phyloP scores from a whole-genome alignment of 768 basidiomycete genomes.

The Lentinula detonsa region DNA sequence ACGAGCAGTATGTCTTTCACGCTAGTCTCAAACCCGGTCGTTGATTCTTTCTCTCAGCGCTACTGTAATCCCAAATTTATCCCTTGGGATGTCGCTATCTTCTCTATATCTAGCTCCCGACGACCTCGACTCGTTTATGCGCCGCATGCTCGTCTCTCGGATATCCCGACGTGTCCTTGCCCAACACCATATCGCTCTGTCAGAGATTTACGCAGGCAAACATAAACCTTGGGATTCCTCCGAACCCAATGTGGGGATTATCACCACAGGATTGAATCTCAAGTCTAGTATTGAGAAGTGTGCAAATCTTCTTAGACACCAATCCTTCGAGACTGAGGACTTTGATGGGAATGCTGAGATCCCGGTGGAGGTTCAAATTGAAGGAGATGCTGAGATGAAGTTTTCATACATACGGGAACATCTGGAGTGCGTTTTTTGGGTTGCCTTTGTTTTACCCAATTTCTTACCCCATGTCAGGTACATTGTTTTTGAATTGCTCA shows the following conservation, averaged over 20 bases:
- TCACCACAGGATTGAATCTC: slow-evolving; percentile 70
- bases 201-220: slow-evolving; percentile 43
- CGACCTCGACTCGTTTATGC: slow-evolving; percentile 80
- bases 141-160: slow-evolving; percentile 85
- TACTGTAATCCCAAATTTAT: slow-evolving; percentile 73
- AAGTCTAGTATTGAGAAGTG: slow-evolving; percentile 70
- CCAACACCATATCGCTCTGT: slow-evolving; percentile 84
- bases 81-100: slow-evolving; percentile 79
- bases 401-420: slow-evolving; percentile 88
- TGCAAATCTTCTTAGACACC: slow-evolving; percentile 43
- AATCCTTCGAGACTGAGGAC: slow-evolving; percentile 33
- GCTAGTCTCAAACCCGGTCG: slow-evolving; percentile 3
- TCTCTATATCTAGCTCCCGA: slow-evolving; percentile 77
- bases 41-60: slow-evolving; percentile 36
- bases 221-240: slow-evolving; percentile 17
- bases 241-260: slow-evolving; percentile 75
- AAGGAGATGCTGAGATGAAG: slow-evolving; percentile 63
- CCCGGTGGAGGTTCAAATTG: slow-evolving; percentile 64
- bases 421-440: slow-evolving; percentile 52
- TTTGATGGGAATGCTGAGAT: slow-evolving; percentile 19
- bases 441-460: background rate
- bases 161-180: slow-evolving; percentile 86
- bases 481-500: slow-evolving; percentile 84
- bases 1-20: slow-evolving; percentile 60
- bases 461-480: slow-evolving; percentile 41